Evolutionary conservation across 2,329 filamentous ascomycete species (phyloP), one percentile per base, ranked within the genome.

Genomic region (Knoxdaviesia proteae): DNA sequence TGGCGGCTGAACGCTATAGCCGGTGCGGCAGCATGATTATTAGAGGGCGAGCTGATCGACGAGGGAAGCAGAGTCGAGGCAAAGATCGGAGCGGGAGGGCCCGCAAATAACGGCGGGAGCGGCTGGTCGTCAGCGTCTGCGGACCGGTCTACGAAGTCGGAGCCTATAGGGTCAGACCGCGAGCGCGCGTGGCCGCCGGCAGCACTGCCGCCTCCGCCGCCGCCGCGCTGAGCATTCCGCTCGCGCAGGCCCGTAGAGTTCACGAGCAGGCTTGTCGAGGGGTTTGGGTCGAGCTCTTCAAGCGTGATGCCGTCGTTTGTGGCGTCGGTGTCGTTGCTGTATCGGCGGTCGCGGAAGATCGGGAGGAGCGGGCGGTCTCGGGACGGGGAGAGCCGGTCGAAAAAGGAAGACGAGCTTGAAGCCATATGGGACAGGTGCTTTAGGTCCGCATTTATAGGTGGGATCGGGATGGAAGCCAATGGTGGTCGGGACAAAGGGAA

Each of bases 61-160:
- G 44, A 42, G 11, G 39, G 5, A 34, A 46, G 37, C 31, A 63
- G 45, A 3, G 59, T 55, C 0, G 67, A 68, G 5, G 55, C 48
- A 1, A 63, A 59, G 44, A 71, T 70, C 4, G 68, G 68, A 1
- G 68, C 65, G 0, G 68, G 68, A 0, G 68, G 67, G 20, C 20
- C 20, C 20, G 20, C 20, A 20, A 20, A 20, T 20, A 20, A 20
- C 20, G 20, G 20, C 20, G 20, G 20, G 20, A 20, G 20, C 20
- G 20, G 20, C 20, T 20, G 20, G 20, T 20, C 20, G 20, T 20
- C 20, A 20, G 20, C 20, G 20, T 20, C 20, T 20, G 20, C 20
- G 20, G 20, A 20, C 20, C 20, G 20, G 20, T 20, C 20, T 20
- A 20, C 20, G 20, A 20, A 20, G 20, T 20, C 20, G 20, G 20